Percentiles rank a stretch among this genome's conserved stretches.
Evolutionary conservation across 257 asterid species (phyloP).

Genomic region (Salvia miltiorrhiza): DNA sequence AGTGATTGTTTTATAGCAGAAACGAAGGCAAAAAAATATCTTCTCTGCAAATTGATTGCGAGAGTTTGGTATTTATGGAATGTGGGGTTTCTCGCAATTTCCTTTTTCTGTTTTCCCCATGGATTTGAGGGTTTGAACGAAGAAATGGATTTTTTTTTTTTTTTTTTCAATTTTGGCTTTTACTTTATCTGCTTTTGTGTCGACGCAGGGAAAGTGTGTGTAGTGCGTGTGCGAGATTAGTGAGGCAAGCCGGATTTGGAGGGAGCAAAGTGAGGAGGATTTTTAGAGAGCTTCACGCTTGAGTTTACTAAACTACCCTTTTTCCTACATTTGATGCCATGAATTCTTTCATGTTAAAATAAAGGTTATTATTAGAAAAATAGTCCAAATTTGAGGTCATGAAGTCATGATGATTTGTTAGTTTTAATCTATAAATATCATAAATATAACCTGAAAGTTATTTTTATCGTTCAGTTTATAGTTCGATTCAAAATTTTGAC

Average conservation of each 20-base stretch:
- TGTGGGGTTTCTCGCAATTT: constrained; percentile 10
- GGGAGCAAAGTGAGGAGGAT: not conserved
- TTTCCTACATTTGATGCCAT: too few species aligned
- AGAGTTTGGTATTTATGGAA: constrained; percentile 16
- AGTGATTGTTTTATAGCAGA: not conserved
- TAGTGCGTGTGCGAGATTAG: constrained; percentile 11
- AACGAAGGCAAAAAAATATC: not conserved
- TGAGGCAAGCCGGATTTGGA: constrained; percentile 10
- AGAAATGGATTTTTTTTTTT: not conserved
- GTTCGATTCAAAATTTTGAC: too few species aligned
- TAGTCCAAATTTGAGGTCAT: too few species aligned
- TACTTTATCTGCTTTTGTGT: not conserved
- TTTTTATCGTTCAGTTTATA: too few species aligned
- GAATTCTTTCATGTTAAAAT: too few species aligned
- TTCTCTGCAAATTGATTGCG: not conserved
- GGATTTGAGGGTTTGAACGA: constrained; percentile 15
- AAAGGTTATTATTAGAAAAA: too few species aligned
- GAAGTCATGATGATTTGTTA: too few species aligned
- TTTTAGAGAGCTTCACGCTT: not conserved
- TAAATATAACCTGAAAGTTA: too few species aligned
- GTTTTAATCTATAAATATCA: too few species aligned
- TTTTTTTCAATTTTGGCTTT: not conserved
- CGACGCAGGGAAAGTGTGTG: not conserved
- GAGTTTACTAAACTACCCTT: constrained; percentile 5
- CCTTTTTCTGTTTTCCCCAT: not conserved